phyloP scores from a whole-genome alignment of 768 basidiomycete species.

The Phanerochaete sordida region DNA sequence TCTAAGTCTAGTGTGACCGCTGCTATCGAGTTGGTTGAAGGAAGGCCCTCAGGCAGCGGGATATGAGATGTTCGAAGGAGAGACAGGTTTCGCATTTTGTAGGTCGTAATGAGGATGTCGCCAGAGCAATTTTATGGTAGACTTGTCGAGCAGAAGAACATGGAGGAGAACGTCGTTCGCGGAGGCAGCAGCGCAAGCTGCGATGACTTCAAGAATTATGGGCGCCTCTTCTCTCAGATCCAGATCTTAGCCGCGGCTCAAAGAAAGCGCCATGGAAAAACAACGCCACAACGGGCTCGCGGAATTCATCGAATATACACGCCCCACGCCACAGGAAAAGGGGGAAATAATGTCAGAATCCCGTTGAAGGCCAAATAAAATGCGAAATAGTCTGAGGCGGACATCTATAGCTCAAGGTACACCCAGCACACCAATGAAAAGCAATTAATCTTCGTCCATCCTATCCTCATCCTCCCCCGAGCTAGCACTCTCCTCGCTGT shows the following conservation, averaged over 20 bases:
- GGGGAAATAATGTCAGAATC: no score
- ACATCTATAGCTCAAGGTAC: no score
- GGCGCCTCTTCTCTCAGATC: background rate
- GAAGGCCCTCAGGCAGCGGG: slow-evolving; percentile 3
- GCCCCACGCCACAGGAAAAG: no score
- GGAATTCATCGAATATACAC: background rate
- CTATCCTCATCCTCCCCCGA: slow-evolving; percentile 2
- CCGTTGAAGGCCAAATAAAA: no score
- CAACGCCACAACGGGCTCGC: no score
- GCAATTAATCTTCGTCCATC: slow-evolving; percentile 5
- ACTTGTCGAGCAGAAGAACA: background rate
- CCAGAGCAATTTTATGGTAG: no score
- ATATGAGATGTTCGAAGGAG: slow-evolving; percentile 7
- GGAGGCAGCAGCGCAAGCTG: background rate
- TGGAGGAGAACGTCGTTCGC: background rate
- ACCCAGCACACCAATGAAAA: no score
- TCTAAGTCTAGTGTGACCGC: slow-evolving; percentile 61
- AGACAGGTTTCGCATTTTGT: slow-evolving; percentile 13
- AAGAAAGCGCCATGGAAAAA: no score
- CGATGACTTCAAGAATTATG: background rate
- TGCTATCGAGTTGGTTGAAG: slow-evolving; percentile 30
- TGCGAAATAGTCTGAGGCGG: no score
- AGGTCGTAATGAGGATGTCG: background rate
- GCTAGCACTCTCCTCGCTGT: slow-evolving; percentile 15
- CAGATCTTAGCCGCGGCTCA: no score